These are phyloP conservation scores for Microstroma glucosiphilum DNA, from an alignment of 1,284 basidiomycete genomes.

Conservation along the genomic window DNA sequence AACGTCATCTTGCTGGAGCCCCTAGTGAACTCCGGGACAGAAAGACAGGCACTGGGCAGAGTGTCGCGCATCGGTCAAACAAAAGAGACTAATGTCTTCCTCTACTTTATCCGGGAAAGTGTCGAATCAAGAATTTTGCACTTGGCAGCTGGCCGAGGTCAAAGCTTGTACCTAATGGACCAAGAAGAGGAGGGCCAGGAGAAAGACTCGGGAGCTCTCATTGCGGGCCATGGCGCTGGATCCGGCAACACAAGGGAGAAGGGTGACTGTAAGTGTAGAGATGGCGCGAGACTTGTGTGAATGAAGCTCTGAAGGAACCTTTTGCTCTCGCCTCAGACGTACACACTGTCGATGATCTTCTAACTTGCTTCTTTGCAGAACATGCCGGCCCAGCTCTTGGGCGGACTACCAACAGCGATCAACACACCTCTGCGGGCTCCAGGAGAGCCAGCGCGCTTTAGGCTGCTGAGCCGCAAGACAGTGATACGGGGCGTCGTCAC, in stretches of 20 bases:
- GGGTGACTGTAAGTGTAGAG: conserved; percentile 7
- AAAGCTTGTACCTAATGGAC: conserved; percentile 28
- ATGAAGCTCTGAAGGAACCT: neutral
- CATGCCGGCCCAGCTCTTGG: neutral
- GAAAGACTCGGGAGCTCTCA: conserved; percentile 14
- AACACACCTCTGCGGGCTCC: no score
- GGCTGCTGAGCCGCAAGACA: no score
- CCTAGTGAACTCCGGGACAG: conserved; percentile 37
- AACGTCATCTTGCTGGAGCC: conserved; percentile 45
- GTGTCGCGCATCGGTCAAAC: conserved; percentile 47
- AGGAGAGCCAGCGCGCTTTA: no score
- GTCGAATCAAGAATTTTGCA: conserved; percentile 41
- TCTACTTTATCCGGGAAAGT: conserved; percentile 38
- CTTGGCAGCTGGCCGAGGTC: conserved; percentile 25
- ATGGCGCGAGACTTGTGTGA: neutral
- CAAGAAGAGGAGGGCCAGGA: conserved; percentile 13
- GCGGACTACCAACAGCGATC: no score
- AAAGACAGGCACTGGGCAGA: conserved; percentile 45
- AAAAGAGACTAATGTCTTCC: conserved; percentile 3
- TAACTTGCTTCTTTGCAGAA: conserved; percentile 34
- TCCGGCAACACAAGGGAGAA: conserved; percentile 18
- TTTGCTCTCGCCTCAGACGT: conserved; percentile 10
- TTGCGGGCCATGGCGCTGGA: conserved; percentile 16
- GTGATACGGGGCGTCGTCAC: no score
- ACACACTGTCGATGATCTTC: conserved; percentile 26